A percentile compares a stretch with the other conserved stretches of the same genome.
These are phyloP conservation scores for Gossypium turneri DNA, from an alignment of 345 rosid genomes.

Conservation along the genomic window DNA sequence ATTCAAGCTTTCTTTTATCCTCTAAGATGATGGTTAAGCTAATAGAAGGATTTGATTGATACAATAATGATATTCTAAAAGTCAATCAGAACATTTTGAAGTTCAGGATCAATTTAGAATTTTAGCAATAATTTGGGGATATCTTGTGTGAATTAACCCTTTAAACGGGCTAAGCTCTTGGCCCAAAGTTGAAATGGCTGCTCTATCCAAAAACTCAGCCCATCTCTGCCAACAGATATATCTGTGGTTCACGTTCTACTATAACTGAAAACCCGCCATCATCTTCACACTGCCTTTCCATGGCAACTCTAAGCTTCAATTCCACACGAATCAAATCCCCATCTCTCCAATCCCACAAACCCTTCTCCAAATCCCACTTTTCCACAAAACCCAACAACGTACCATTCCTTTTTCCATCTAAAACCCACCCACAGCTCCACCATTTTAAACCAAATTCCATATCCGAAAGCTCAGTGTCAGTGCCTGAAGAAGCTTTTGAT, in stretches of 20 bases:
- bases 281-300: conserved; percentile 24
- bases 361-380: conserved; percentile 31
- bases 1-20: too few relatives aligned
- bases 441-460: conserved; percentile 29
- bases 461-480: conserved; percentile 11
- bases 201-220: neutral
- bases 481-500: conserved; percentile 1
- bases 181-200: neutral
- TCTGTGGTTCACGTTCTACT: neutral
- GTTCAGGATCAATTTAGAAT: too few relatives aligned
- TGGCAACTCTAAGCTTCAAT: conserved; percentile 81
- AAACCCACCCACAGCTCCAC: conserved; percentile 9
- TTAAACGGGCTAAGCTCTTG: neutral
- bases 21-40: too few relatives aligned
- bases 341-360: conserved; percentile 29
- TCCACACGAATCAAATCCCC: conserved; percentile 49
- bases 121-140: too few relatives aligned
- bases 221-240: neutral
- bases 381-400: conserved; percentile 33
- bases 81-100: too few relatives aligned
- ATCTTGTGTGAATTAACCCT: too few relatives aligned
- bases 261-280: conserved; percentile 7
- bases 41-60: too few relatives aligned
- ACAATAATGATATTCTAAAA: too few relatives aligned
- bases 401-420: conserved; percentile 24